These are phyloP conservation scores for Candida nanaspora DNA, from an alignment of 805 yeast species.

Conservation along the genomic window DNA sequence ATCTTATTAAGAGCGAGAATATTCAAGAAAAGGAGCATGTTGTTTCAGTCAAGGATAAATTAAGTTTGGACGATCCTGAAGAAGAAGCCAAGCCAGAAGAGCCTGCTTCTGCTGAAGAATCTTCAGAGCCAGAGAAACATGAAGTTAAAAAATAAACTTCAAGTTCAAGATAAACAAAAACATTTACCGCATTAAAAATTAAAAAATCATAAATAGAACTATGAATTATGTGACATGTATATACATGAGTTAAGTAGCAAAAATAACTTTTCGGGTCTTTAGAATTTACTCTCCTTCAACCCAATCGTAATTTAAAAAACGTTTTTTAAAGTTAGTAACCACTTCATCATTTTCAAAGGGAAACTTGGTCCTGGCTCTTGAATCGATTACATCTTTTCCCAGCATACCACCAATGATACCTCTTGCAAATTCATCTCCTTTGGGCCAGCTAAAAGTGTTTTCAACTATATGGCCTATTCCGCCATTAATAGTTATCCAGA, in stretches of 20 bases:
- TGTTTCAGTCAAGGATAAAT: slow-evolving; percentile 54
- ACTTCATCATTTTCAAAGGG: slow-evolving; percentile 5
- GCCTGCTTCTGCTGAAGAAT: slow-evolving; percentile 1
- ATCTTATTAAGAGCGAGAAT: slow-evolving; percentile 81
- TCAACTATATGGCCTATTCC: slow-evolving; percentile 47
- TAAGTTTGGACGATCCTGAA: slow-evolving; percentile 49
- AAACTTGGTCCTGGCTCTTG: slow-evolving; percentile 26
- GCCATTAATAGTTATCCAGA: slow-evolving; percentile 39
- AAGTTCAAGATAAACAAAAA: no score
- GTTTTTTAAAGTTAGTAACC: slow-evolving; percentile 7
- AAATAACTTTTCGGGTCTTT: neutral
- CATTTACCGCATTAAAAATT: neutral
- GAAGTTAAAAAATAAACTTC: slow-evolving; percentile 2
- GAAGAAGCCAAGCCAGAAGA: slow-evolving; percentile 4
- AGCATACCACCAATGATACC: slow-evolving; percentile 40
- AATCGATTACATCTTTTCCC: slow-evolving; percentile 27
- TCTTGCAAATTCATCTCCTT: slow-evolving; percentile 38
- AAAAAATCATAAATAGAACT: no score
- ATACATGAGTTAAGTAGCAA: neutral
- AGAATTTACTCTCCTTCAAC: neutral
- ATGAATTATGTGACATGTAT: no score
- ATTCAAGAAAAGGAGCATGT: slow-evolving; percentile 64
- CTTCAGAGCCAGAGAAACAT: neutral
- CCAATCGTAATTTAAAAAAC: slow-evolving; percentile 11
- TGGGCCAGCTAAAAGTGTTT: slow-evolving; percentile 34